Conservation (phyloP, 2,329 filamentous ascomycete species). For the Clonostachys chloroleuca region DNA sequence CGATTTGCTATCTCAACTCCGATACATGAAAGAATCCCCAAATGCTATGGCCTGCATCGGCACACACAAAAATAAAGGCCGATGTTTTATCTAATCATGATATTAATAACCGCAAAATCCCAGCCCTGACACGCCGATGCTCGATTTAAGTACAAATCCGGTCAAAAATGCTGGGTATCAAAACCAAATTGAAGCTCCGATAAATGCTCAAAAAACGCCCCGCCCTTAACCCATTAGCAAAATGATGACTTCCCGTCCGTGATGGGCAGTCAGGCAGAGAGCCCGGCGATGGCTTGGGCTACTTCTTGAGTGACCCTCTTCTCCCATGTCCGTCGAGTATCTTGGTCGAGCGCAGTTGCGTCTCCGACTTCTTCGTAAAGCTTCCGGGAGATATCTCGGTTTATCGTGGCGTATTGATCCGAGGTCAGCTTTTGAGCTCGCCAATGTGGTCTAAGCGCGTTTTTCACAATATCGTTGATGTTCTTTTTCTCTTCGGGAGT, state of each 20-base stretch:
- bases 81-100: no score
- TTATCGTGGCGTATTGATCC: conserved; percentile 89
- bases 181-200: not conserved
- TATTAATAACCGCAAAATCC: no score
- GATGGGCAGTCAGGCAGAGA: conserved; percentile 35
- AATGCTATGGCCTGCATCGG: no score
- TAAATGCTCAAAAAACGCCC: conserved; percentile 2
- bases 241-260: not conserved
- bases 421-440: conserved; percentile 74
- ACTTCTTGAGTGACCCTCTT: conserved; percentile 76
- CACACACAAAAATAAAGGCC: no score
- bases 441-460: conserved; percentile 79
- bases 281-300: conserved; percentile 61
- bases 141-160: not conserved
- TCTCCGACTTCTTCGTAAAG: conserved; percentile 69
- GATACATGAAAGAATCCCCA: no score
- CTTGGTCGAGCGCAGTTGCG: conserved; percentile 56
- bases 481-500: conserved; percentile 82
- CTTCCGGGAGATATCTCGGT: conserved; percentile 81
- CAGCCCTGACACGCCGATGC: no score
- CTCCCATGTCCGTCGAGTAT: conserved; percentile 67
- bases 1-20: no score
- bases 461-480: conserved; percentile 83
- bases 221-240: not conserved
- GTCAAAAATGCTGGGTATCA: conserved; percentile 3